Percentiles rank a stretch among this genome's conserved stretches.
phyloP scores from a whole-genome alignment of 192 early-diverging fungal genomes.

The Coemansia pectinata region DNA sequence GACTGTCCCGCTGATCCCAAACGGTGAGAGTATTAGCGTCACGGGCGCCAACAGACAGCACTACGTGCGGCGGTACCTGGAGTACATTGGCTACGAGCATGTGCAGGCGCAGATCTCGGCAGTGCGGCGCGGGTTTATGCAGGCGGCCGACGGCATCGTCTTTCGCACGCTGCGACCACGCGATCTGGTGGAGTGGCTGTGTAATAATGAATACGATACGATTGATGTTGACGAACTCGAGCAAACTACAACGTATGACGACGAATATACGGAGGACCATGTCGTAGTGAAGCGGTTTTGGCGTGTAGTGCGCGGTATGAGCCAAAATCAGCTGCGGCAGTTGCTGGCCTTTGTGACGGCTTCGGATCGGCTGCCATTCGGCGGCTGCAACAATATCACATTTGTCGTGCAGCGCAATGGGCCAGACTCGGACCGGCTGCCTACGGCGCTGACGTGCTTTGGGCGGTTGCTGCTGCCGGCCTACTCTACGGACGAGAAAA shows the following conservation, averaged over 20 bases:
- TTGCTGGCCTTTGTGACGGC: slow-evolving; percentile 91
- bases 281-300: slow-evolving; percentile 76
- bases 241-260: slow-evolving; percentile 74
- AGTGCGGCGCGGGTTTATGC: slow-evolving; percentile 72
- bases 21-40: slow-evolving; percentile 69
- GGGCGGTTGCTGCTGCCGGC: slow-evolving; percentile 85
- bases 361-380: slow-evolving; percentile 82
- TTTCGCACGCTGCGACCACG: slow-evolving; percentile 54
- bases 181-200: slow-evolving; percentile 77
- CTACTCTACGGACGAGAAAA: slow-evolving; percentile 69
- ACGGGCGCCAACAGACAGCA: slow-evolving; percentile 73
- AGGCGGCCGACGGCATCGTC: slow-evolving; percentile 55
- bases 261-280: slow-evolving; percentile 73
- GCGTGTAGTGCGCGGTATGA: slow-evolving; percentile 71
- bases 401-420: slow-evolving; percentile 98
- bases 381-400: slow-evolving; percentile 72
- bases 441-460: slow-evolving; percentile 92
- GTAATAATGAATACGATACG: slow-evolving; percentile 55
- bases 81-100: slow-evolving; percentile 66
- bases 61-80: slow-evolving; percentile 72
- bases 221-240: slow-evolving; percentile 76
- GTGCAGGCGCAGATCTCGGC: slow-evolving; percentile 68
- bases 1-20: slow-evolving; percentile 62
- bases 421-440: slow-evolving; percentile 81
- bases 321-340: slow-evolving; percentile 64